phyloP scores from a whole-genome alignment of 1,284 basidiomycete genomes.

The Ceratobasidium sp. region DNA sequence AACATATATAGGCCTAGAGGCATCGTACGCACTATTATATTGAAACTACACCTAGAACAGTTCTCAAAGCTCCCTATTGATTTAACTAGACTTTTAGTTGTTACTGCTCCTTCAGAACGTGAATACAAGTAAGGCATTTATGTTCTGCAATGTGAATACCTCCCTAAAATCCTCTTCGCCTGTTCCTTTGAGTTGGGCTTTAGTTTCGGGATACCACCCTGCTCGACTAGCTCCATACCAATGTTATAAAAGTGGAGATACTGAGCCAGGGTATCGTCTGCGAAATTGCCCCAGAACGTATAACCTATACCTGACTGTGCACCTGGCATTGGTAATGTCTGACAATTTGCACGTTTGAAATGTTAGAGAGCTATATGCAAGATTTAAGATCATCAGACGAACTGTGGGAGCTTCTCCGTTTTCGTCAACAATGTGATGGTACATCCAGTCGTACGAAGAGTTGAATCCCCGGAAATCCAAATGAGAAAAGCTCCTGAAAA shows the following conservation, averaged over 20 bases:
- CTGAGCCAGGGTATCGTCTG: background rate
- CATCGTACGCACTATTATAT: too few relatives aligned
- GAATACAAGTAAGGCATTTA: too few relatives aligned
- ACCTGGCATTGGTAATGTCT: background rate
- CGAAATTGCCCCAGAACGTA: too few relatives aligned
- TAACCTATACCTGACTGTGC: background rate
- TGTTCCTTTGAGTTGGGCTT: background rate
- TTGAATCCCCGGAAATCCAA: background rate
- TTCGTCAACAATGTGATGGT: background rate
- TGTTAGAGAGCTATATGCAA: background rate
- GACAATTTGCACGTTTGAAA: background rate
- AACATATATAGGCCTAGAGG: too few relatives aligned
- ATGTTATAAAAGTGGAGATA: conserved; percentile 29
- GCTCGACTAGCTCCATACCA: background rate
- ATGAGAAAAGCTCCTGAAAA: background rate
- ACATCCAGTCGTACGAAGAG: background rate
- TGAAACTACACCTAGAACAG: too few relatives aligned
- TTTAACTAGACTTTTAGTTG: too few relatives aligned
- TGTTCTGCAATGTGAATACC: too few relatives aligned
- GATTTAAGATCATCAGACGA: background rate
- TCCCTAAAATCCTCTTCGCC: background rate
- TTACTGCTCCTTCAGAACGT: too few relatives aligned
- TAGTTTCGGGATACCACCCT: background rate
- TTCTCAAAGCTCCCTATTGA: too few relatives aligned
- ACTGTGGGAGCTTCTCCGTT: background rate